Evolutionary conservation across 1,284 basidiomycete genomes (phyloP).

Genomic region (Trichosporon ovoides): DNA sequence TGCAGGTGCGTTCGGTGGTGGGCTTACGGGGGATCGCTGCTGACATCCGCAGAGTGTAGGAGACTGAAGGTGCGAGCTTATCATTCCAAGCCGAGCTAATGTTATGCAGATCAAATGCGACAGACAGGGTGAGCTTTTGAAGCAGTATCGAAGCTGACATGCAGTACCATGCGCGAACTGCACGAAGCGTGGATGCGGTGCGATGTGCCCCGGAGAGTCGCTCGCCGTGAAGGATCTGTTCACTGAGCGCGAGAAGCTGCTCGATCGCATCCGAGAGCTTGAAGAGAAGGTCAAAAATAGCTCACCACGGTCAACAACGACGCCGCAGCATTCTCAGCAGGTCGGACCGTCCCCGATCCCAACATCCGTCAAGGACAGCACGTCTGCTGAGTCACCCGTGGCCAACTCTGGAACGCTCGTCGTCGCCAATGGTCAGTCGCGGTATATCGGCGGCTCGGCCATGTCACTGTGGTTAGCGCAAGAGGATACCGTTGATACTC

Average conservation of each 20-base stretch:
- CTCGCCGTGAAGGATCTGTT: conserved; percentile 9
- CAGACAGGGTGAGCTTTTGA: not conserved
- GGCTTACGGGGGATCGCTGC: not conserved
- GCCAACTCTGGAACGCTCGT: conserved; percentile 2
- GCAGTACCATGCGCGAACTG: conserved; percentile 8
- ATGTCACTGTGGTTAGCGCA: conserved; percentile 9
- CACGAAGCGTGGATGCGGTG: conserved; percentile 6
- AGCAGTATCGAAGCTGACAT: not conserved
- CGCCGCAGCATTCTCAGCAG: not conserved
- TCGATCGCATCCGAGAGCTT: not conserved
- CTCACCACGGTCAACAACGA: not conserved
- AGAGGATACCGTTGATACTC: not conserved
- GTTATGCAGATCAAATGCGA: conserved; percentile 5
- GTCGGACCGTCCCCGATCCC: not conserved
- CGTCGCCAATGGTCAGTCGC: not conserved
- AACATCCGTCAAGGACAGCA: not conserved
- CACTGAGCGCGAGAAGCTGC: not conserved
- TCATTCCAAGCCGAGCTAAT: not conserved
- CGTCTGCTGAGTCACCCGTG: conserved; percentile 1
- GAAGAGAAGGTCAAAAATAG: not conserved
- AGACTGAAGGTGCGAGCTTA: not conserved
- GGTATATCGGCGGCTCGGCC: conserved; percentile 4
- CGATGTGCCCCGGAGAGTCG: conserved; percentile 7
- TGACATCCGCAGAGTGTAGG: conserved; percentile 5
- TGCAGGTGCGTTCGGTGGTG: not conserved